Evolutionary conservation across 352 stramenopile species (phyloP).

Genomic region (Pythium aphanidermatum): DNA sequence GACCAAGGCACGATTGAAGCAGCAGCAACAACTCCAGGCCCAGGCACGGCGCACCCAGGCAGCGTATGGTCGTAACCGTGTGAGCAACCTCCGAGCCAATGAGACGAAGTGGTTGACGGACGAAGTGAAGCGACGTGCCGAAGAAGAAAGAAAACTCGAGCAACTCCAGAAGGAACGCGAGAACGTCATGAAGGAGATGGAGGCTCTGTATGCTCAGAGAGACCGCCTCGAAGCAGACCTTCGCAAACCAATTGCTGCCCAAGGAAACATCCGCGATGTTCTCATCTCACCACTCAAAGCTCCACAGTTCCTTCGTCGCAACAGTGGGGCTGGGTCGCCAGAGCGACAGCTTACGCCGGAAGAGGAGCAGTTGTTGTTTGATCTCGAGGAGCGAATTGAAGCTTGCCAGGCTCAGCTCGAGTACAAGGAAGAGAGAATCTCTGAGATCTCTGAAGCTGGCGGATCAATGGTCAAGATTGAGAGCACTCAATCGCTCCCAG

Average conservation of each 20-base stretch:
- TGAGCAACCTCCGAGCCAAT: constrained; percentile 7
- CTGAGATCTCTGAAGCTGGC: constrained; percentile 57
- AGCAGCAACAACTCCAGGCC: constrained; percentile 70
- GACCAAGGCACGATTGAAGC: constrained; percentile 74
- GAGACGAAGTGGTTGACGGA: constrained; percentile 82
- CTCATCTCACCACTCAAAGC: constrained; percentile 68
- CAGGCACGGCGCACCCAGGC: constrained; percentile 67
- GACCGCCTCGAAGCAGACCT: constrained; percentile 68
- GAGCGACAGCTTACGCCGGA: constrained; percentile 64
- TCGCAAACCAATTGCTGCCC: constrained; percentile 47
- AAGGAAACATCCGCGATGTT: constrained; percentile 72
- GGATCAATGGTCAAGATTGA: constrained; percentile 73
- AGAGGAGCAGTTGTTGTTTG: constrained; percentile 75
- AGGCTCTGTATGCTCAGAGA: constrained; percentile 64
- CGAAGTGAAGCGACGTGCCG: constrained; percentile 73
- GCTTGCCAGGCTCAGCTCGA: constrained; percentile 79
- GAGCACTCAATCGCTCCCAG: constrained; percentile 73
- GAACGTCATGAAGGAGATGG: constrained; percentile 74
- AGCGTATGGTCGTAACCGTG: constrained; percentile 36
- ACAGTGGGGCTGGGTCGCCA: constrained; percentile 27
- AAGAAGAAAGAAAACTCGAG: constrained; percentile 82
- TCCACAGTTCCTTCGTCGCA: constrained; percentile 31
- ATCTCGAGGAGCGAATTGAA: constrained; percentile 84
- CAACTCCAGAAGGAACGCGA: constrained; percentile 76
- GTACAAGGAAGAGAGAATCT: constrained; percentile 88